Conservation (phyloP, 805 yeast genomes). For the Aciculoconidium aculeatum region DNA sequence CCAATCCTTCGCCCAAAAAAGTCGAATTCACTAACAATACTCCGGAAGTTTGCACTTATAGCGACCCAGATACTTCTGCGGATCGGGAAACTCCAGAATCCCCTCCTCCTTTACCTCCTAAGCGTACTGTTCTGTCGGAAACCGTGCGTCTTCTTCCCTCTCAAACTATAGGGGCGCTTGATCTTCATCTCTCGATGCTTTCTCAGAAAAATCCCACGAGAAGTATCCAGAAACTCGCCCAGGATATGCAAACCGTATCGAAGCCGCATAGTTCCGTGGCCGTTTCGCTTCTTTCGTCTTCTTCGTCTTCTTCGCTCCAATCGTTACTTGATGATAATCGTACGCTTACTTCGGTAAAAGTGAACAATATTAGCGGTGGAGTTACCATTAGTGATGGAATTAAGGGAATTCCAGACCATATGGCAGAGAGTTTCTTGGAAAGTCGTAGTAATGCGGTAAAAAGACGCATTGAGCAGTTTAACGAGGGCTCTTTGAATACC, state of each 20-base stretch:
- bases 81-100: constrained; percentile 4
- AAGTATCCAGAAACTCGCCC: too few relatives aligned
- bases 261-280: too few relatives aligned
- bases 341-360: constrained; percentile 13
- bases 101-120: constrained; percentile 28
- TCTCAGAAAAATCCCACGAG: too few relatives aligned
- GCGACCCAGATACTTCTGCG: constrained; percentile 7
- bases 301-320: constrained; percentile 37
- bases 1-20: constrained; percentile 31
- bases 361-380: constrained; percentile 11
- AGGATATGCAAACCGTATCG: too few relatives aligned
- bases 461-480: too few relatives aligned
- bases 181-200: too few relatives aligned
- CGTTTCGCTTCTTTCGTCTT: constrained; percentile 19
- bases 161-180: constrained; percentile 5
- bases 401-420: constrained; percentile 34
- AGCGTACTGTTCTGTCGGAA: constrained; percentile 18
- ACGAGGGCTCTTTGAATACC: too few relatives aligned
- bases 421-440: constrained; percentile 31
- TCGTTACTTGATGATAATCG: constrained; percentile 27
- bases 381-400: constrained; percentile 37
- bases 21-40: constrained; percentile 28
- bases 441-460: too few relatives aligned
- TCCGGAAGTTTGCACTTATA: constrained; percentile 30
- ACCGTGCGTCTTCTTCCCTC: constrained; percentile 7